Base-by-base conservation (phyloP, 2,329 filamentous ascomycete genomes). In the Alternaria dauci region DNA sequence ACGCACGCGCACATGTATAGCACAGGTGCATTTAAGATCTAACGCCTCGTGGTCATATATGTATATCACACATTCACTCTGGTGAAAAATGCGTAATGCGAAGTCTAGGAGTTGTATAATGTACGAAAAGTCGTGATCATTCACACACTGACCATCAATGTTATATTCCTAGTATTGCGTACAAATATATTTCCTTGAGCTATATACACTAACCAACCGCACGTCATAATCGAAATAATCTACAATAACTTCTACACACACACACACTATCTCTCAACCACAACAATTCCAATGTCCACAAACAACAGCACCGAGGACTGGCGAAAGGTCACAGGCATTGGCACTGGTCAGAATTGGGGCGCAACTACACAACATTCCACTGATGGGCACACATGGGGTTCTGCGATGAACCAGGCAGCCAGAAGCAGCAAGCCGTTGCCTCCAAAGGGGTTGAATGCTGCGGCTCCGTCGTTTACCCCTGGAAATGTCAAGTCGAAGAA, bases 291-390 rank as follows among this genome's bases (percentile, higher is more conserved):
- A 9, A 47, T 46, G 52, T 36, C 39, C 8, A 14, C 11, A 42
- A 42, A 42, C 39, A 42, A 42, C 39, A 42, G 25, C 5, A 6
- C 14, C 25, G 25, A 58, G 5, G 16, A 36, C 36, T 63, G 51
- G 57, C 54, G 54, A 18, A 18, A 36, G 8, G 47, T 55, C 30
- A 54, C 55, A 32, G 55, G 61, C 26, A 51, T 59, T 43, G 58
- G 58, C 5, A 47, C 55, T 23, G 63, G 63, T 38, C 20, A 44
- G 23, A 14, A 44, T 5, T 63, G 61, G 57, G 57, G 52, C 39
- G 44, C 53, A 12, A 25, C 28, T 16, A 41, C 55, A 30, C 14
- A n/a, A 8, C 16, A 57, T 11, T 5, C 38, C 11, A 52, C 26
- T 12, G 12, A 28, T 2, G 47, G 55, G 23, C 26, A 7, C 12